Evolutionary conservation across 768 basidiomycete species (phyloP), one percentile per base, ranked within the genome.

Genomic region (Tricholoma hemisulphureum): DNA sequence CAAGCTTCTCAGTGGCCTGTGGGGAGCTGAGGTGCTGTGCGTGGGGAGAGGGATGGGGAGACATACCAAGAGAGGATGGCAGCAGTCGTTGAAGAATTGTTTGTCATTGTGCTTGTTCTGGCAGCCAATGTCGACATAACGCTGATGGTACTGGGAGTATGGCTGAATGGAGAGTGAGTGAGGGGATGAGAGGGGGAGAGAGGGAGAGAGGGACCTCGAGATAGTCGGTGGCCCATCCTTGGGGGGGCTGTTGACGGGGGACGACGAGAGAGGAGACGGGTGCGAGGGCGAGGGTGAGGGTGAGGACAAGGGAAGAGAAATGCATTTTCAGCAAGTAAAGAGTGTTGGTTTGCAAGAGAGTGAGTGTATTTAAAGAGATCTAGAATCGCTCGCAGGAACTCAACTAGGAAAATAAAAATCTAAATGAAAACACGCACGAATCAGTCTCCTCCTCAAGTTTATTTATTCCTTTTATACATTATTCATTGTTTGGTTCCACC

Each of bases 61-160:
- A 70, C 79, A 37, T 67, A 86, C 86, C 66, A 86, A 75, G 58
- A 89, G 74, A 58, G 89, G 86, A 68, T 84, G 84, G 78, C 90
- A 89, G 68, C 92, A 93, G 26, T 74, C 64, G 55, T 83, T 75
- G 70, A 89, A 92, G 76, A 87, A 87, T 14, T 69, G 48, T 8
- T 78, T 77, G 66, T 75, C 23, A 7, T 3, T 71, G 64, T 83
- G 82, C 66, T 83, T 72, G 55, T 61, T 63, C 26, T 77, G 65
- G 66, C 83, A 85, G 50, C 74, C 76, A 61, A 88, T 68, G 41
- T 81, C 79, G 56, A 82, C 63, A 72, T 91, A 91, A 58, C 89
- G 79, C 26, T 68, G 63, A 73, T 89, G 85, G 74, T 89, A 88
- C 14, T 53, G 61, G 37, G 71, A 62, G 65, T 89, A 89, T 16